These are phyloP conservation scores for Fremontodendron californicum DNA, from an alignment of 345 rosid species.

Conservation along the genomic window DNA sequence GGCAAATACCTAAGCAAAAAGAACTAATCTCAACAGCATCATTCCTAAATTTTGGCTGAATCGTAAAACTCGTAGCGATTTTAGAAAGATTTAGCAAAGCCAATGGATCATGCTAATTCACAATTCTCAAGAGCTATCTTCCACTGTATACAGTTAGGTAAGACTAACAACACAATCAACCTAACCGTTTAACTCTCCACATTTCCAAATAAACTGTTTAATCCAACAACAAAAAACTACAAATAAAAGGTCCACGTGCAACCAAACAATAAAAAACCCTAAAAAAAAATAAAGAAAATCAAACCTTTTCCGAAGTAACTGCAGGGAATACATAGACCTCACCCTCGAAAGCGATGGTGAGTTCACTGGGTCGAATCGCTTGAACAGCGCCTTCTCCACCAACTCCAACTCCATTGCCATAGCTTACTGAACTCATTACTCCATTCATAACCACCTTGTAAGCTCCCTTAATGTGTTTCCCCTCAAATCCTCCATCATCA, in stretches of 20 bases:
- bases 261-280: neutral
- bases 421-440: slow-evolving; percentile 1
- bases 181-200: neutral
- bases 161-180: neutral
- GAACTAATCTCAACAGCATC: neutral
- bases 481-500: neutral
- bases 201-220: neutral
- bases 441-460: slow-evolving; percentile 13
- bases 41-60: neutral
- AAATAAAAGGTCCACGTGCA: neutral
- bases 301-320: slow-evolving; percentile 39
- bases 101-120: neutral
- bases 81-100: neutral
- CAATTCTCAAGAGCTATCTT: neutral
- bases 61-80: neutral
- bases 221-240: neutral
- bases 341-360: slow-evolving; percentile 44
- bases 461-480: neutral
- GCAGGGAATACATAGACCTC: slow-evolving; percentile 48
- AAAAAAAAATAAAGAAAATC: neutral
- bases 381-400: neutral
- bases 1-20: neutral
- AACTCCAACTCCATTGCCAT: slow-evolving; percentile 3
- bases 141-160: neutral
- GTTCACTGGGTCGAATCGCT: slow-evolving; percentile 38